Evolutionary conservation across 1,284 basidiomycete genomes (phyloP).

Genomic region (Coriolopsis trogii): DNA sequence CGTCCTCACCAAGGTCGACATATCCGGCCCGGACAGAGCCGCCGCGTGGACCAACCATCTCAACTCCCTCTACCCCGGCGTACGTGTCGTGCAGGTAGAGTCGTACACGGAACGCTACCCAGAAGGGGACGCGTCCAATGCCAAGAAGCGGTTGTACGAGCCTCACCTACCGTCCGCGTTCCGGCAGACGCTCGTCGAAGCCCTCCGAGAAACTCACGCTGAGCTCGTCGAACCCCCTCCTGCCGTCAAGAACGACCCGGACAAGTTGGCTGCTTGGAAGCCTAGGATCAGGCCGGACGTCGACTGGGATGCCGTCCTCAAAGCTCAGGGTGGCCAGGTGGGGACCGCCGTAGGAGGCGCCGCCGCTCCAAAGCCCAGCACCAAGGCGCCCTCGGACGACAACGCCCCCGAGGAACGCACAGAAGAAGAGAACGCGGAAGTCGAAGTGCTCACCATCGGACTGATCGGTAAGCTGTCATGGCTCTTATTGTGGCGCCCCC

Average conservation of each 20-base stretch:
- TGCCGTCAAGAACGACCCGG: conserved; percentile 52
- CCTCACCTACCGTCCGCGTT: conserved; percentile 70
- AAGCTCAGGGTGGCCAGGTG: conserved; percentile 46
- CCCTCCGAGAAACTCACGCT: conserved; percentile 69
- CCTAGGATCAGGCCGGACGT: conserved; percentile 65
- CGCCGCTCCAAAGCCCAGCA: conserved; percentile 35
- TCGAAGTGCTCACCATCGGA: conserved; percentile 78
- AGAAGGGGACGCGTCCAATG: conserved; percentile 20
- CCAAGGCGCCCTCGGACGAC: conserved; percentile 22
- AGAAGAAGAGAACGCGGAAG: conserved; percentile 37
- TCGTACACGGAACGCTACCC: conserved; percentile 62
- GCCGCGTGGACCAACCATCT: conserved; percentile 74
- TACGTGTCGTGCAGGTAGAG: conserved; percentile 73
- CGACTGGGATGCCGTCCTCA: conserved; percentile 71
- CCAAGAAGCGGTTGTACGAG: conserved; percentile 50
- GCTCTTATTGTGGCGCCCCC: background rate
- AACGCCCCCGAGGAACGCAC: conserved; percentile 27
- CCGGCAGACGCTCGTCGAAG: conserved; percentile 62
- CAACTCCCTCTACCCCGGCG: conserved; percentile 51
- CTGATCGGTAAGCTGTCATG: conserved; percentile 62
- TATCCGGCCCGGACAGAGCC: conserved; percentile 41
- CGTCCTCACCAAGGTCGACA: conserved; percentile 86
- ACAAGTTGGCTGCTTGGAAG: conserved; percentile 65
- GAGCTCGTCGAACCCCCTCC: conserved; percentile 74
- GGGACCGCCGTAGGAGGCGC: conserved; percentile 46